phyloP scores from a whole-genome alignment of 176 grass and related monocot genomes.

The Zizania latifolia region DNA sequence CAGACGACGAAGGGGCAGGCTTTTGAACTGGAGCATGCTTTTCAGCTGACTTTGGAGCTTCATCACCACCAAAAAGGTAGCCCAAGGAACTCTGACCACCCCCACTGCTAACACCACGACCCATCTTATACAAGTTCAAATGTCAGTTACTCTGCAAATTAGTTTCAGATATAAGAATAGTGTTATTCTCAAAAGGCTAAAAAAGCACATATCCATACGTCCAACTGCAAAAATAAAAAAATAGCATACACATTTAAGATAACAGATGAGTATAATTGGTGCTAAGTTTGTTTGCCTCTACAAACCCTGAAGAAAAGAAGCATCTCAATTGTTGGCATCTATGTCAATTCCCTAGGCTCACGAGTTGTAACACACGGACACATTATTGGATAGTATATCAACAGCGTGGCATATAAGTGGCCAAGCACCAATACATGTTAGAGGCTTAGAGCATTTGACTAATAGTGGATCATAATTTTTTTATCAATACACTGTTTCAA shows the following conservation, averaged over 20 bases:
- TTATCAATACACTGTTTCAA: neutral
- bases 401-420: neutral
- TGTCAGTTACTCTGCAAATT: conserved; percentile 9
- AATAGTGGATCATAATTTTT: neutral
- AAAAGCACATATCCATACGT: neutral
- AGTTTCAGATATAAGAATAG: conserved; percentile 1
- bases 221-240: neutral
- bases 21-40: conserved; percentile 35
- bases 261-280: neutral
- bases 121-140: conserved; percentile 30
- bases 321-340: neutral
- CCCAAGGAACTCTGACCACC: conserved; percentile 67
- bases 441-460: neutral
- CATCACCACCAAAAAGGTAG: conserved; percentile 54
- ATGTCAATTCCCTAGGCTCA: neutral
- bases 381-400: neutral
- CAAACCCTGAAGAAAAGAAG: neutral
- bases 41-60: conserved; percentile 40
- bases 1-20: conserved; percentile 33
- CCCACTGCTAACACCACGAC: conserved; percentile 57
- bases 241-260: neutral
- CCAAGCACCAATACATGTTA: neutral
- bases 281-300: neutral
- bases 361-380: neutral
- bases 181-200: neutral